Percentiles rank a stretch among this genome's conserved stretches.
Conservation (phyloP, 805 yeast genomes). For the Pichia nanzhaoensis region DNA sequence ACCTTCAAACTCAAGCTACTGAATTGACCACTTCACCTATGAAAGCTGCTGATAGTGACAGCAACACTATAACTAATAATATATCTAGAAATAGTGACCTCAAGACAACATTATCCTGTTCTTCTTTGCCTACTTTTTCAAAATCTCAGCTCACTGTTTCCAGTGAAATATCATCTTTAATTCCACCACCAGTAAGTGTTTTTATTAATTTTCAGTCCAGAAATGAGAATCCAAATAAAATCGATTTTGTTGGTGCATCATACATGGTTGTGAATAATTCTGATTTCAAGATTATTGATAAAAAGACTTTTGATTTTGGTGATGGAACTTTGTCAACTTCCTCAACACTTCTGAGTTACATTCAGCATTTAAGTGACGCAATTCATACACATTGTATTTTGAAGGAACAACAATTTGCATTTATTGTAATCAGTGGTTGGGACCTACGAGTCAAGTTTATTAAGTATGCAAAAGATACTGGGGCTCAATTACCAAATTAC, state of each 20-base stretch:
- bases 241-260: constrained; percentile 4
- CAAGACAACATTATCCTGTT: background rate
- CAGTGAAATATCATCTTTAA: background rate
- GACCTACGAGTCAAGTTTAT: constrained; percentile 71
- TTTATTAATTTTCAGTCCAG: constrained; percentile 1
- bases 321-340: background rate
- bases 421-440: constrained; percentile 62
- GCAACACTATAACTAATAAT: background rate
- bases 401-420: constrained; percentile 42
- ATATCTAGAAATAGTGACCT: background rate
- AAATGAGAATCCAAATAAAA: constrained; percentile 4
- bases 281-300: background rate
- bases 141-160: background rate
- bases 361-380: constrained; percentile 9
- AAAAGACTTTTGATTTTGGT: background rate
- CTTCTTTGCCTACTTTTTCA: background rate
- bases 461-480: constrained; percentile 74
- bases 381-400: constrained; percentile 7
- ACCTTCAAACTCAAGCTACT: too few relatives aligned
- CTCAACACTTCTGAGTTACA: constrained; percentile 2
- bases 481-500: constrained; percentile 64
- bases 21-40: too few relatives aligned
- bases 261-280: constrained; percentile 1
- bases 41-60: too few relatives aligned
- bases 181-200: constrained; percentile 1